These are phyloP conservation scores for Phytophthora hybrid DNA, from an alignment of 352 stramenopile species.

Conservation along the genomic window DNA sequence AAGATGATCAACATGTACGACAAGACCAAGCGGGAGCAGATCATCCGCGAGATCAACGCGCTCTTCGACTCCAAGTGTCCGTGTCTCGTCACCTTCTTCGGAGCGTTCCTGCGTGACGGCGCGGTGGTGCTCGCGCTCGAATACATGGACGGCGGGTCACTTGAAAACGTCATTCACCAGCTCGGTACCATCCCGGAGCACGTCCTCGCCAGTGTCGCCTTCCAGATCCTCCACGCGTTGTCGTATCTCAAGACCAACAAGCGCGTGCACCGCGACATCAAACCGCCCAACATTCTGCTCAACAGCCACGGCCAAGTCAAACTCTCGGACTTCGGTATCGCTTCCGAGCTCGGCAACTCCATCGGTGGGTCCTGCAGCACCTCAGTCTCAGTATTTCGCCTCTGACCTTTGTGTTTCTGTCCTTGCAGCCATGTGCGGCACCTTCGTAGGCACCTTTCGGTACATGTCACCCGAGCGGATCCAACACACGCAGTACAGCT, in stretches of 20 bases:
- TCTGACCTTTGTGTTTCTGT: conserved; percentile 26
- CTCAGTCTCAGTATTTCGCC: not conserved
- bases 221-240: conserved; percentile 95
- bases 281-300: conserved; percentile 96
- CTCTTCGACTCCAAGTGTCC: conserved; percentile 86
- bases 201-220: conserved; percentile 91
- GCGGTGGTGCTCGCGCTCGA: conserved; percentile 92
- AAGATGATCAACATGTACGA: conserved; percentile 93
- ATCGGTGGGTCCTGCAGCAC: conserved; percentile 52
- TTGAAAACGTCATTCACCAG: conserved; percentile 89
- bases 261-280: conserved; percentile 95
- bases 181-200: conserved; percentile 88
- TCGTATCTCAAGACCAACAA: conserved; percentile 95
- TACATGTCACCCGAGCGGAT: conserved; percentile 95
- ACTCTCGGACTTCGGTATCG: conserved; percentile 98
- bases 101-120: conserved; percentile 91
- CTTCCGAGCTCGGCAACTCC: conserved; percentile 87
- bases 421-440: conserved; percentile 89
- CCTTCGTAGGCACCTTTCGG: conserved; percentile 95
- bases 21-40: conserved; percentile 86
- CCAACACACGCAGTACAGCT: conserved; percentile 89
- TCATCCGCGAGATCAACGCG: conserved; percentile 90
- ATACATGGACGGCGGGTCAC: conserved; percentile 95
- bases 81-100: conserved; percentile 92
- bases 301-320: conserved; percentile 94